Base-by-base conservation (phyloP, 2,329 filamentous ascomycete genomes). In the Pseudocercospora vitis region DNA sequence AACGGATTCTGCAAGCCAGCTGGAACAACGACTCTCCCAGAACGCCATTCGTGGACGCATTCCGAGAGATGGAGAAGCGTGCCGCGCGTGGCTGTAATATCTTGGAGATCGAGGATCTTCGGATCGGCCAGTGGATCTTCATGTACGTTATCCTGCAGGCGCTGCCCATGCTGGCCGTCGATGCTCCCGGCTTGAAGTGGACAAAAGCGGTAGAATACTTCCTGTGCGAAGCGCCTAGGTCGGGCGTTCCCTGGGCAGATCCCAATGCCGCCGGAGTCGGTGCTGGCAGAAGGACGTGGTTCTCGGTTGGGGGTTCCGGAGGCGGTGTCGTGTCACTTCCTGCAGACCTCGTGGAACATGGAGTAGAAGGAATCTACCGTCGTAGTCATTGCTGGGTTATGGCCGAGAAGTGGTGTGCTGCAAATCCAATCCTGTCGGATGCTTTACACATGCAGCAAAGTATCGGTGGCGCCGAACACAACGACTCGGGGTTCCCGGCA, bases 131-230 rank as follows among this genome's bases (percentile, higher is more conserved):
- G 68, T 94, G 88, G 88, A 76, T 94, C 47, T 91, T 92, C 74
- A 76, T 91, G 53, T 92, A 92, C 66, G 85, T 83, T 5, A 82
- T 90, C 7, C 77, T 92, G 6, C 88, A 94, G 71, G 85, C 85
- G 1, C 76, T 92, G 19, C 89, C 89, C 3, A 85, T 90, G 78
- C 76, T 92, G 8, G 86, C 89, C 1, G 78, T 90, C 28, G 89
- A 94, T 68, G 87, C 86, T 0, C 86, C 87, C 0, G 84, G 81
- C 7, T 73, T 91, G 39, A 80, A 79, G 50, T 85, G 80, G 68
- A 86, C 83, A 0, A 82, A 89, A 47, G 85, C 81, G 1, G 86
- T 89, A 2, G 89, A 92, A 69, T 90, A 92, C 72, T 94, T 92
- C 74, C 76, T 92, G 23, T 91, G 88, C 69, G 80, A 89, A 66